Evolutionary conservation across 2,329 filamentous ascomycete species (phyloP).

Genomic region (Nigrospora osmanthi): DNA sequence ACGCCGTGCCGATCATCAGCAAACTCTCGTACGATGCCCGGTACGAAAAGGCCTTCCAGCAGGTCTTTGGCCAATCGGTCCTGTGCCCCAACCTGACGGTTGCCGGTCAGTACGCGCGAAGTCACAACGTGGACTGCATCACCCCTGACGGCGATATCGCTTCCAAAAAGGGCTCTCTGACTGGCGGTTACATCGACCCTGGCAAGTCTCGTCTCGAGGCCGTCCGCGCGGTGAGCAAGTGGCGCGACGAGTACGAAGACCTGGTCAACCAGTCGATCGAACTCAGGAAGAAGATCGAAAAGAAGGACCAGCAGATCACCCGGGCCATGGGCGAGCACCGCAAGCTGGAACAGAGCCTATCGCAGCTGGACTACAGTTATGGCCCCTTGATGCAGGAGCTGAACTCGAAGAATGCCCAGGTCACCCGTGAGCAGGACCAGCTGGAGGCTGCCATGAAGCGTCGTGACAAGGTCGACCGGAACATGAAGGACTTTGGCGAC

Average conservation of each 20-base stretch:
- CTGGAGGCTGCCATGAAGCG: slow-evolving; percentile 61
- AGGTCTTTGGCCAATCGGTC: slow-evolving; percentile 93
- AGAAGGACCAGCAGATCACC: slow-evolving; percentile 83
- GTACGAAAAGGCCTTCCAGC: slow-evolving; percentile 82
- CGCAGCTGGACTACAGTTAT: slow-evolving; percentile 74
- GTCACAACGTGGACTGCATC: slow-evolving; percentile 85
- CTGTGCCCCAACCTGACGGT: slow-evolving; percentile 86
- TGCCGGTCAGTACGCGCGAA: slow-evolving; percentile 84
- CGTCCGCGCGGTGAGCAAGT: slow-evolving; percentile 66
- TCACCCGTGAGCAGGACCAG: slow-evolving; percentile 65
- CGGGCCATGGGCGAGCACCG: slow-evolving; percentile 75
- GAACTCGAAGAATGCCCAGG: slow-evolving; percentile 62
- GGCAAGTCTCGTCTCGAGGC: slow-evolving; percentile 81
- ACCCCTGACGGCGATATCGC: slow-evolving; percentile 92
- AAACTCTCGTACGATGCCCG: slow-evolving; percentile 72
- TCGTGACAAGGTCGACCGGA: slow-evolving; percentile 63
- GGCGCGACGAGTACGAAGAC: slow-evolving; percentile 66
- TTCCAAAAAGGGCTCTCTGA: slow-evolving; percentile 91
- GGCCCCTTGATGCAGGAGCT: slow-evolving; percentile 73
- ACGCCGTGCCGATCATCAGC: slow-evolving; percentile 79
- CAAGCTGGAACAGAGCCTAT: slow-evolving; percentile 71
- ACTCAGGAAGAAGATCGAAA: slow-evolving; percentile 63
- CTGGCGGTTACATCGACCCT: slow-evolving; percentile 86
- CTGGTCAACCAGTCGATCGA: slow-evolving; percentile 56
- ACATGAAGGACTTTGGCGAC: slow-evolving; percentile 68